Evolutionary conservation across 2,329 filamentous ascomycete genomes (phyloP).

Genomic region (Botrytis fabae): DNA sequence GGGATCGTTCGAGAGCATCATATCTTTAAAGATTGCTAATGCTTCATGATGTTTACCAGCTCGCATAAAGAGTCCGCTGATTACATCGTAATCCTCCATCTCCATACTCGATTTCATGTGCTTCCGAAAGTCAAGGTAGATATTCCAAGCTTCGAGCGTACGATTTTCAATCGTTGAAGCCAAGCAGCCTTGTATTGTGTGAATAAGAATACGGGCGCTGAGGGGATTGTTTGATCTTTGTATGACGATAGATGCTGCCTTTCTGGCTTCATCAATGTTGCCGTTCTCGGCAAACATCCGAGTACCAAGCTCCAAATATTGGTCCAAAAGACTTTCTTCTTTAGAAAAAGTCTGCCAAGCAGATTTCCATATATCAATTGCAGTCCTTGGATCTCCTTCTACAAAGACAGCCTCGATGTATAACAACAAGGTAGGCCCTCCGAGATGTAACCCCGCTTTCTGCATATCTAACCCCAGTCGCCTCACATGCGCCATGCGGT

Average conservation of each 20-base stretch:
- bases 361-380: slow-evolving; percentile 43
- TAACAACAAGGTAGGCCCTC: slow-evolving; percentile 59
- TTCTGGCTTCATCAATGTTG: slow-evolving; percentile 59
- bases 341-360: slow-evolving; percentile 36
- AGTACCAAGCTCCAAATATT: slow-evolving; percentile 65
- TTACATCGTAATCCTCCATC: slow-evolving; percentile 74
- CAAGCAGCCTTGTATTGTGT: slow-evolving; percentile 65
- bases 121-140: slow-evolving; percentile 65
- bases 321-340: slow-evolving; percentile 42
- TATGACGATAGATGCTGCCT: slow-evolving; percentile 56
- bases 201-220: slow-evolving; percentile 60
- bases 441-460: slow-evolving; percentile 56
- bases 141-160: slow-evolving; percentile 61
- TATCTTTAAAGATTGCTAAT: slow-evolving; percentile 79
- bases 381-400: slow-evolving; percentile 53
- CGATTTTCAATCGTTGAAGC: slow-evolving; percentile 51
- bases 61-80: slow-evolving; percentile 70
- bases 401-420: slow-evolving; percentile 69
- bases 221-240: slow-evolving; percentile 44
- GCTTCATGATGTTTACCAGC: slow-evolving; percentile 65
- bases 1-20: slow-evolving; percentile 60
- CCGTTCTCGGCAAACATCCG: slow-evolving; percentile 61
- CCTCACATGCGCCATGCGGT: slow-evolving; percentile 61
- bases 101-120: slow-evolving; percentile 61
- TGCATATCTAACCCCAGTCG: slow-evolving; percentile 66